Evolutionary conservation across 1,139 yeast genomes (phyloP).

Genomic region (Yamadazyma sp.): DNA sequence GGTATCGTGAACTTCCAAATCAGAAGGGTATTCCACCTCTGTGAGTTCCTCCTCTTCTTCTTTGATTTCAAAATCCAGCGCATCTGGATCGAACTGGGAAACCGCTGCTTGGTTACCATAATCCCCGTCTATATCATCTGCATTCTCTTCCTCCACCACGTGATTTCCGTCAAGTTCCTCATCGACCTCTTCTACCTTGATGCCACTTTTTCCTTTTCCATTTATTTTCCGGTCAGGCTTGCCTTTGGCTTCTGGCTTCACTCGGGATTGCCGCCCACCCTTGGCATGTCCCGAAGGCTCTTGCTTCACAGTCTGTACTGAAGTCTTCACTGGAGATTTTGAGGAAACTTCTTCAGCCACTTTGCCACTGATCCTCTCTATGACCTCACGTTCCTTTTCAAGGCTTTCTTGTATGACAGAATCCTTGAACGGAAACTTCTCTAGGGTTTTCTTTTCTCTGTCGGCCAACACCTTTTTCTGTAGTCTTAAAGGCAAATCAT

Average conservation of each 20-base stretch:
- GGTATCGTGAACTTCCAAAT: conserved; percentile 18
- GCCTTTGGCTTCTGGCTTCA: not conserved
- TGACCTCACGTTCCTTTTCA: conserved; percentile 20
- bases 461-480: conserved; percentile 48
- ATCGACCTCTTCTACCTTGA: not conserved
- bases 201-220: not conserved
- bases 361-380: not conserved
- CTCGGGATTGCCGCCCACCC: not conserved
- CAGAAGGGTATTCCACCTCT: conserved; percentile 15
- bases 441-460: conserved; percentile 31
- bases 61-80: conserved; percentile 5
- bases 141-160: no score
- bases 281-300: not conserved
- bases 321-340: not conserved
- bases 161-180: no score
- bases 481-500: conserved; percentile 39
- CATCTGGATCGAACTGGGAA: not conserved
- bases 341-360: not conserved
- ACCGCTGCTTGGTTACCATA: not conserved
- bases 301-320: not conserved
- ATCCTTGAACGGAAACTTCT: conserved; percentile 39
- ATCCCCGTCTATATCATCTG: no score
- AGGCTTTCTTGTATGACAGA: conserved; percentile 26
- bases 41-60: conserved; percentile 14
- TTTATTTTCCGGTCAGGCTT: not conserved